A percentile compares a stretch with the other conserved stretches of the same genome.
Evolutionary conservation across 257 asterid genomes (phyloP).

Genomic region (Przewalskia tangutica): DNA sequence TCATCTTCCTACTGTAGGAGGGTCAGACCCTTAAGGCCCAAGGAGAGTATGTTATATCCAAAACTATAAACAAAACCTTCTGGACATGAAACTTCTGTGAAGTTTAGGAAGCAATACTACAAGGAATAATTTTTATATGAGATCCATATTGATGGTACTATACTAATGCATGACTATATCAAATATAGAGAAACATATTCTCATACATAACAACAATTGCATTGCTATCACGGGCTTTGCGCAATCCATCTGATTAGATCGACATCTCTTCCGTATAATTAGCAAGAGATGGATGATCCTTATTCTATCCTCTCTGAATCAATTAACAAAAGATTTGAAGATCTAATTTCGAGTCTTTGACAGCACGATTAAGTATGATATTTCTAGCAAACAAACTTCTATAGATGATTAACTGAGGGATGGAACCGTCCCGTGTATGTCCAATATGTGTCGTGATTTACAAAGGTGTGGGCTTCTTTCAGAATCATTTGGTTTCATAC

Average conservation of each 20-base stretch:
- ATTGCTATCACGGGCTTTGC: neutral
- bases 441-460: neutral
- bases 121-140: neutral
- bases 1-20: neutral
- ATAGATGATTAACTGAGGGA: neutral
- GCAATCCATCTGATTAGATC: neutral
- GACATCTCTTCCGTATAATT: neutral
- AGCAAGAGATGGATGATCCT: neutral
- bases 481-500: neutral
- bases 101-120: neutral
- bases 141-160: neutral
- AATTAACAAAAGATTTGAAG: neutral
- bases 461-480: neutral
- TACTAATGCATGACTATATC: neutral
- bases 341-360: neutral
- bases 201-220: neutral
- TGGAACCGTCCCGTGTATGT: neutral
- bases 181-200: neutral
- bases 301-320: neutral
- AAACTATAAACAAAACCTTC: neutral
- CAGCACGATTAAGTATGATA: neutral
- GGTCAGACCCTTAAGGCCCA: neutral
- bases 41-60: neutral
- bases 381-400: neutral
- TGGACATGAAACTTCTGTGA: neutral